A percentile compares a stretch with the other conserved stretches of the same genome.
These are phyloP conservation scores for Boletus pseudopeckii DNA, from an alignment of 768 basidiomycete species.

Conservation along the genomic window DNA sequence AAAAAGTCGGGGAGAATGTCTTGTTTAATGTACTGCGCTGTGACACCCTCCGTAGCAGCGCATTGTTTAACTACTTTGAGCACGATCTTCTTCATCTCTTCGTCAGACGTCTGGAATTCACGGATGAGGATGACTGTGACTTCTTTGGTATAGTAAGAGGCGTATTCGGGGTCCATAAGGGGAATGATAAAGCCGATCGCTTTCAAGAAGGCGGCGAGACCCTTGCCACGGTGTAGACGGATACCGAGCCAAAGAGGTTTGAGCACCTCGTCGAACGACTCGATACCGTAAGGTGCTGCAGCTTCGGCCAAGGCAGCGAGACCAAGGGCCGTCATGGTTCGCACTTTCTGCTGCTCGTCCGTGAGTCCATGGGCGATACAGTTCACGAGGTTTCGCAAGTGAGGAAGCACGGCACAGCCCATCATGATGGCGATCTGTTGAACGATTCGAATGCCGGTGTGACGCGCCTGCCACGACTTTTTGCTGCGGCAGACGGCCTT, in stretches of 20 bases:
- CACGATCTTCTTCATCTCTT: conserved; percentile 99
- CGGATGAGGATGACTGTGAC: conserved; percentile 95
- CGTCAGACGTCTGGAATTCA: conserved; percentile 98
- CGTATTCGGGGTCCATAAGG: conserved; percentile 99
- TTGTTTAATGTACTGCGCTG: conserved; percentile 91
- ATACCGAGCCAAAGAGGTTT: conserved; percentile 80
- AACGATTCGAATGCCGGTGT: conserved; percentile 98
- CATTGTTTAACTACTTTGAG: conserved; percentile 99
- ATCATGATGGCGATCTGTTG: conserved; percentile 99
- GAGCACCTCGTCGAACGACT: conserved; percentile 95
- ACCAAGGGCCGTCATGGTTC: conserved; percentile 75
- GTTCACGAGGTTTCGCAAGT: conserved; percentile 93
- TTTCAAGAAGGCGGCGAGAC: conserved; percentile 74
- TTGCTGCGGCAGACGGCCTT: conserved; percentile 98
- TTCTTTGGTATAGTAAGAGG: conserved; percentile 98
- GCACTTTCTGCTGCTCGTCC: conserved; percentile 78
- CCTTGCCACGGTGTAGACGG: conserved; percentile 74
- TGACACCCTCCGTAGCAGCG: conserved; percentile 97
- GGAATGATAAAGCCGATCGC: conserved; percentile 99
- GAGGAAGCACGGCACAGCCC: conserved; percentile 97
- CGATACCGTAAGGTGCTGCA: conserved; percentile 97
- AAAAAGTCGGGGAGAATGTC: conserved; percentile 99
- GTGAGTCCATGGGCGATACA: conserved; percentile 84
- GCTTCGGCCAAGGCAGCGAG: conserved; percentile 95
- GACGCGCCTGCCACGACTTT: conserved; percentile 99